Evolutionary conservation across 306 rosid species (phyloP), one percentile per base, ranked within the genome.

Genomic region (Betula pendula): DNA sequence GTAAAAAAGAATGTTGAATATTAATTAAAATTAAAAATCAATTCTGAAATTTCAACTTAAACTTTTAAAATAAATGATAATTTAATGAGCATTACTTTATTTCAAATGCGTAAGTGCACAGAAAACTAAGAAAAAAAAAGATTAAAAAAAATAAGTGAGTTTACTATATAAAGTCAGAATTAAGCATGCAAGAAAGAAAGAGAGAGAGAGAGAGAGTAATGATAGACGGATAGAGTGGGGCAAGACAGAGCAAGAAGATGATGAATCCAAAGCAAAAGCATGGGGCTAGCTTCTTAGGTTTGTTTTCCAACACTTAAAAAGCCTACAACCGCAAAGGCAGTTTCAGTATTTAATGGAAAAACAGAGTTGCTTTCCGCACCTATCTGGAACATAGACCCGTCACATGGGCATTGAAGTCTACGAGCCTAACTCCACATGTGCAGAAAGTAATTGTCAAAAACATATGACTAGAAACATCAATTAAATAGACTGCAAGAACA

Each of bases 321-420:
- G 15, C 56, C 25, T 42, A 60, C 71, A 25, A 74, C 73, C 75
- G 72, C 84, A 56, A 71, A 42, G 43, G 68, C 76, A 82, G 81
- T 70, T 63, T 33, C 74, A 63, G 81, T 75, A 84, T 73, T 73
- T 69, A 29, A 65, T 74, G 48, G 59, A 74, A 44, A 50, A 78
- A 48, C 74, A 81, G 62, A 45, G 73, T 62, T 70, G 52, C 76
- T 82, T 85, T 75, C 58, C 75, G 69, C 49, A 51, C 84, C 77
- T 65, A 50, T 69, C 40, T 56, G 77, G 68, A 38, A 85, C 16
- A 71, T 2, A 67, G 81, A 81, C 78, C 83, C 67, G 75, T 83
- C 87, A 81, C 86, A 73, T 81, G 89, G 81, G 83, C 87, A 55
- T 83, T 81, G 69, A 81, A 70, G 79, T 69, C 82, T 19, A 65